A percentile compares a stretch with the other conserved stretches of the same genome.
Evolutionary conservation across 2,329 filamentous ascomycete species (phyloP).

Genomic region (Zelopaecilomyces penicillatus): DNA sequence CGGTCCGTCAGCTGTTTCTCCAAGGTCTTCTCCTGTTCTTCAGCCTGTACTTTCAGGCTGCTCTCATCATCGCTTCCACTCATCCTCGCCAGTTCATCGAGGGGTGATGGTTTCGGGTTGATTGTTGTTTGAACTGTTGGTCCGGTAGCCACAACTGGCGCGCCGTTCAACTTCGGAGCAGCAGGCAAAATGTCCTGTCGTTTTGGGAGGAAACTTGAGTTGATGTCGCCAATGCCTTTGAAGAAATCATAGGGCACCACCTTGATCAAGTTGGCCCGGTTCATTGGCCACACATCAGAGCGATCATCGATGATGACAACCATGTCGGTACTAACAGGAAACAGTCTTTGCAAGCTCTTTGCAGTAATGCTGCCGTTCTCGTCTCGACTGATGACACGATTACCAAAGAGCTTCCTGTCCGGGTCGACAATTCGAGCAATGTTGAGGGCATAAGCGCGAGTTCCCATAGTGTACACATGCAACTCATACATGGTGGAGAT

Average conservation of each 20-base stretch:
- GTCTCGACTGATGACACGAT: conserved; percentile 90
- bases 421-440: conserved; percentile 93
- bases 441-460: conserved; percentile 85
- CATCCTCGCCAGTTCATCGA: conserved; percentile 74
- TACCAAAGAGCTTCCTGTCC: conserved; percentile 79
- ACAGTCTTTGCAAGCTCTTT: conserved; percentile 83
- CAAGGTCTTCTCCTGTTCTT: conserved; percentile 79
- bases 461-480: conserved; percentile 99
- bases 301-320: conserved; percentile 98
- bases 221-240: conserved; percentile 96
- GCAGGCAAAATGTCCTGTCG: conserved; percentile 44
- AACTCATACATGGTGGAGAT: conserved; percentile 81
- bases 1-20: conserved; percentile 84
- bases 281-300: conserved; percentile 88
- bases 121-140: conserved; percentile 6
- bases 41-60: conserved; percentile 64
- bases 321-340: conserved; percentile 97
- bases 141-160: conserved; percentile 2
- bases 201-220: conserved; percentile 92
- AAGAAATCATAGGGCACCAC: conserved; percentile 97
- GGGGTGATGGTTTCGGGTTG: conserved; percentile 32
- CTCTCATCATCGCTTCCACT: conserved; percentile 59
- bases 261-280: conserved; percentile 87
- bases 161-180: conserved; percentile 17
- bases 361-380: conserved; percentile 90